These are phyloP conservation scores for Rhodotorula paludigena DNA, from an alignment of 768 basidiomycete genomes.

Conservation along the genomic window DNA sequence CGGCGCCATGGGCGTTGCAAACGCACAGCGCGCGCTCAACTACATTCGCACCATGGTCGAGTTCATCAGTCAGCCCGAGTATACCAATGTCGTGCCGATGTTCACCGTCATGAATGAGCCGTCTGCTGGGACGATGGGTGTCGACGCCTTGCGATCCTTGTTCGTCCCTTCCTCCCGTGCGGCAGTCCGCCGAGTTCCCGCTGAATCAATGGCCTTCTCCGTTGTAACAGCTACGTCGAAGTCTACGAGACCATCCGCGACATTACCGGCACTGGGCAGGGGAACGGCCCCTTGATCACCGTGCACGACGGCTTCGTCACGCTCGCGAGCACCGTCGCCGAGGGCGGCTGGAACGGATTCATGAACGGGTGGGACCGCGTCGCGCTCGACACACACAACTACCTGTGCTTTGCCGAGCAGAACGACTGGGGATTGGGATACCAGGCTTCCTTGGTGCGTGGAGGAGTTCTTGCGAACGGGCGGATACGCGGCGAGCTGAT, in stretches of 20 bases:
- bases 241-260: constrained; percentile 75
- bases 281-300: constrained; percentile 78
- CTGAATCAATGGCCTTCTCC: neutral
- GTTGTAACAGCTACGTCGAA: constrained; percentile 62
- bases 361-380: constrained; percentile 75
- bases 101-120: constrained; percentile 87
- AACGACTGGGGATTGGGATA: constrained; percentile 56
- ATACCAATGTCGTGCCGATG: constrained; percentile 72
- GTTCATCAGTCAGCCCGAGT: constrained; percentile 86
- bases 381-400: constrained; percentile 69
- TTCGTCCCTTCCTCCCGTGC: constrained; percentile 51
- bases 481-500: too few species aligned
- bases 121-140: constrained; percentile 58
- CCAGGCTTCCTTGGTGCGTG: constrained; percentile 33
- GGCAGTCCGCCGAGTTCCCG: neutral
- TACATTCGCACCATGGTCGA: constrained; percentile 82
- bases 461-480: too few species aligned
- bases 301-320: constrained; percentile 82
- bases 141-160: constrained; percentile 59
- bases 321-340: constrained; percentile 46
- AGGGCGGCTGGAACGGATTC: constrained; percentile 61
- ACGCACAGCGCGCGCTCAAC: constrained; percentile 82
- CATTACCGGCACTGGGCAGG: constrained; percentile 72
- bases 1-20: constrained; percentile 87
- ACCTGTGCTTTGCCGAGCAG: constrained; percentile 67